Base-by-base conservation (phyloP, 2,329 filamentous ascomycete species). In the Ascochyta rabiei region DNA sequence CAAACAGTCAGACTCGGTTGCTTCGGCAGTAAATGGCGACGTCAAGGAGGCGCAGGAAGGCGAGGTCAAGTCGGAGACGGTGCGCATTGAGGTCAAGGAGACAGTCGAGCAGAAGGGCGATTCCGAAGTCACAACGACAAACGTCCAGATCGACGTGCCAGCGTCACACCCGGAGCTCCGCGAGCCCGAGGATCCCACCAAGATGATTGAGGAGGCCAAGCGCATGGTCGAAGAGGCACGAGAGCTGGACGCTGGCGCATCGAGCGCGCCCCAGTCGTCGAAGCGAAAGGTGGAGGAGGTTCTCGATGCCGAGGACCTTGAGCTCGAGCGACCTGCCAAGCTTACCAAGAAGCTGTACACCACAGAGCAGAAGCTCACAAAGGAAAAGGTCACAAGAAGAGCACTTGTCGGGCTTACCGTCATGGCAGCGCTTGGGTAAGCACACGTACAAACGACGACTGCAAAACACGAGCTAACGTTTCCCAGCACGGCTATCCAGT, bases 341-440 rank as follows among this genome's bases (percentile, higher is more conserved):
- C 91, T 89, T 71, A 86, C 84, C 35, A 91, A 88, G 81, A 91
- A 88, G 81, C 68, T 75, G 12, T 72, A 71, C 50, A 71, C 69
- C 13, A 72, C 91, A 1, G 89, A 95, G 72, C 84, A 89, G 39
- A 89, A 95, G 76, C 75, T 96, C 63, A 88, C 88, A 75, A 93
- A 91, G 78, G 89, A 96, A 77, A 89, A 87, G 70, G 91, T 97
- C 62, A 88, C 91, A 77, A 91, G 88, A 76, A 86, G 92, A 71
- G 91, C 95, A 41, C 80, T 96, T 57, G 83, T 96, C 60, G 93
- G 95, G 54, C 85, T 98, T 48, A 90, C 88, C 59, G 91, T 91
- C 53, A 95, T 91, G 41, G 83, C 97, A 73, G 91, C 90, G 53
- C 84, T 97, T 75, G 93, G 93, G 95, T 98, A 85, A 80, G 92